Evolutionary conservation across 164 flowering plant species (phyloP), one percentile per base, ranked within the genome.

Genomic region (Vitis riparia): DNA sequence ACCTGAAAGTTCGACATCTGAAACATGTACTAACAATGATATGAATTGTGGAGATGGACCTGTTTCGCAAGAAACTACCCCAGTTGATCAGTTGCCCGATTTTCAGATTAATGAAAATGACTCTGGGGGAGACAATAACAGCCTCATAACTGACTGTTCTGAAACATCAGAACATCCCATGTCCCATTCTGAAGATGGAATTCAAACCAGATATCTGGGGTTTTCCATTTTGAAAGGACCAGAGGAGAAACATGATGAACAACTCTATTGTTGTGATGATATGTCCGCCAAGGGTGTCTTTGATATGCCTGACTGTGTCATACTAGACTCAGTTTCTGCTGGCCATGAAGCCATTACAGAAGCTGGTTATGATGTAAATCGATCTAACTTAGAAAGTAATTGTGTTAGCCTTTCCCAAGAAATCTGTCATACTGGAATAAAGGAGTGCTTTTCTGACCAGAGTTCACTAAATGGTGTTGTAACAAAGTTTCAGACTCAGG

Each of bases 311-410:
- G 68, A 68, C 55, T 69, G 71, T 48, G 17, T 58, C 2, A 52
- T 61, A 11, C 37, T 58, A 67, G 82, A 87, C 47, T 58, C 76
- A 9, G 59, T 70, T 68, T 77, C 80, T 71, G 63, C 61, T 70
- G 66, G 71, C 29, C 62, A 29, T 61, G 63, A 68, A 37, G 7
- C 44, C 44, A 37, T 37, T 37, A 37, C 44, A 0, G 44, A 37
- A 37, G 44, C 44, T 6, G 44, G 44, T 37, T 37, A 37, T 3
- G 44, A 37, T 48, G 63, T 29, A 47, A 59, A 69, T 32, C 55
- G 66, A 16, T 48, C 15, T 49, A 47, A 59, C 8, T 63, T 53
- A 66, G 76, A 64, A 55, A 62, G 66, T 9, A 11, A 27, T 67
- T 71, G 23, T 51, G 53, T 16, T 15, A 27, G 12, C 62, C 16